phyloP scores from a whole-genome alignment of 129 eudicot species.

The Artemisia argyi region DNA sequence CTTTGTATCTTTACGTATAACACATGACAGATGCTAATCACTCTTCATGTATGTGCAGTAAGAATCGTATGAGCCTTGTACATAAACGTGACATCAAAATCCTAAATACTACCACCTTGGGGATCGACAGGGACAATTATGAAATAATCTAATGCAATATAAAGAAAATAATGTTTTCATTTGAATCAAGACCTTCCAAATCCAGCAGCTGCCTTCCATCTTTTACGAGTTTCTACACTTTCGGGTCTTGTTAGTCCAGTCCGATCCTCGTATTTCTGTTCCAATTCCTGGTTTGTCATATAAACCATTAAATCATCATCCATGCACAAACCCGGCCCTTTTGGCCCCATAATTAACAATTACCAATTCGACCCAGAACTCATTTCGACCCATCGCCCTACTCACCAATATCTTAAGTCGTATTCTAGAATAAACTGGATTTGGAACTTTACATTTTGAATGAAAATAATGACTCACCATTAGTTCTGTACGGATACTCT shows the following conservation, averaged over 20 bases:
- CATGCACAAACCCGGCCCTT: slow-evolving; percentile 2
- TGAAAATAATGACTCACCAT: slow-evolving; percentile 45
- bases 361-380: not conserved
- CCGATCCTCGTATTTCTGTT: too few relatives aligned
- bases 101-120: not conserved
- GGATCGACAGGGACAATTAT: not conserved
- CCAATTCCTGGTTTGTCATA: slow-evolving; percentile 52
- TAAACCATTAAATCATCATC: slow-evolving; percentile 15
- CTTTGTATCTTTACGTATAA: too few relatives aligned
- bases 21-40: too few relatives aligned
- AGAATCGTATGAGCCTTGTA: not conserved
- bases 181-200: slow-evolving; percentile 58
- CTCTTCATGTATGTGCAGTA: not conserved
- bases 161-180: not conserved
- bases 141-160: slow-evolving; percentile 8
- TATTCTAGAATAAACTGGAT: not conserved
- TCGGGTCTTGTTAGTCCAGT: slow-evolving; percentile 83
- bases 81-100: not conserved
- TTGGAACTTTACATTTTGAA: not conserved
- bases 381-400: not conserved
- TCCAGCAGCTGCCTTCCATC: slow-evolving; percentile 64
- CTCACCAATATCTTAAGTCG: not conserved
- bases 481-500: slow-evolving; percentile 63
- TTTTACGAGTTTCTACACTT: slow-evolving; percentile 48
- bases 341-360: too few relatives aligned